Percentiles rank a stretch among this genome's conserved stretches.
phyloP scores from a whole-genome alignment of 73 alveolate genomes.

The Paramecium biaurelia region DNA sequence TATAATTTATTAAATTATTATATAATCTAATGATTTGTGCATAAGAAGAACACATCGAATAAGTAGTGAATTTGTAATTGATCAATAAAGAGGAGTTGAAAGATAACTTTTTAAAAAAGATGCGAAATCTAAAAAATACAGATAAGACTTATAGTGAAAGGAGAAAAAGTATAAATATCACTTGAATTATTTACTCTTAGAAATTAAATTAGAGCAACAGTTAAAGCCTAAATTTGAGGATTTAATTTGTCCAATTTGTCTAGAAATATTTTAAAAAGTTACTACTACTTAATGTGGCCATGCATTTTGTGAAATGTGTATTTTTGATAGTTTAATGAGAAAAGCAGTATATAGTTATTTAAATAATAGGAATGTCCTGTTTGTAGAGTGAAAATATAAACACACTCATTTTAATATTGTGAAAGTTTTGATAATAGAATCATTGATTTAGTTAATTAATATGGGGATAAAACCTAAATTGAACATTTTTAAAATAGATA shows the following conservation, averaged over 20 bases:
- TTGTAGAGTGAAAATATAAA: conserved; percentile 61
- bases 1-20: not conserved
- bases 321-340: conserved; percentile 67
- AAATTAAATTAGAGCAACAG: not conserved
- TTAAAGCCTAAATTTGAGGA: not conserved
- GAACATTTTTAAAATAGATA: conserved; percentile 42
- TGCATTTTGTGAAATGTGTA: conserved; percentile 75
- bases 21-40: conserved; percentile 1
- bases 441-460: not conserved
- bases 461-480: conserved; percentile 7
- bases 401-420: conserved; percentile 44
- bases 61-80: not conserved
- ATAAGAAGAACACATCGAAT: conserved; percentile 26
- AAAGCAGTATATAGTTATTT: conserved; percentile 31
- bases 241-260: conserved; percentile 71
- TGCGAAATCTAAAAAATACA: not conserved
- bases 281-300: conserved; percentile 77
- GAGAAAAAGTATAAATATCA: conserved; percentile 16
- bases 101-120: not conserved
- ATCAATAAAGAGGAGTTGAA: not conserved
- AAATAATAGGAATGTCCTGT: conserved; percentile 63
- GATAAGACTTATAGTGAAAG: not conserved
- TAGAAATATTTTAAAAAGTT: conserved; percentile 58
- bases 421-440: conserved; percentile 60
- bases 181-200: not conserved